Base-by-base conservation (phyloP, 2,329 filamentous ascomycete species). In the Paecilomyces sp. region DNA sequence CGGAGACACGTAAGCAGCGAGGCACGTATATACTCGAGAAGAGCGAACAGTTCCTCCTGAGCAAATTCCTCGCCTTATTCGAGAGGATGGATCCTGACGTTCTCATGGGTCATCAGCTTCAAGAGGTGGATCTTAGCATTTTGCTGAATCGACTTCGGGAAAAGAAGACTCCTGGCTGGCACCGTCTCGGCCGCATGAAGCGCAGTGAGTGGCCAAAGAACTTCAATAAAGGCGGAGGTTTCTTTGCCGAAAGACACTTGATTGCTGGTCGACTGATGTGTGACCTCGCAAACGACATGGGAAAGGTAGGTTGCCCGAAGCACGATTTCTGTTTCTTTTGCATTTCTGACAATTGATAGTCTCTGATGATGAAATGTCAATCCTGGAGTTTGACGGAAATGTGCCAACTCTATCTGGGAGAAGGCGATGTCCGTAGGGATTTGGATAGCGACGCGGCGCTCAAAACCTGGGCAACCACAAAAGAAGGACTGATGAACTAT, bases 381-480 rank as follows among this genome's bases (percentile, higher is more conserved):
- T 96, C 92, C 2, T 99, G 94, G 94, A 96, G 90, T 74, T 81
- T 99, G 74, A 95, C 93, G 1, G 94, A 99, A 75, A 99, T 99
- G 92, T 96, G 92, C 73, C 90, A 88, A 64, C 83, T 97, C 15
- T 96, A 97, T 65, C 86, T 99, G 4, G 83, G 86, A 33, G 85
- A 85, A 28, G 85, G 85, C 59, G 88, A 88, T 70, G 81, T 81
- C 51, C 88, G 94, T 51, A 85, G 88, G 58, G 94, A 99, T 41
- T 78, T 99, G 33, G 93, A 99, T 72, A 93, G 90, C 66, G 94
- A 97, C 66, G 86, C 81, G 57, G 92, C 91, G 3, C 79, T 99
- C 60, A 92, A 90, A 72, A 90, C 89, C 22, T 96, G 91, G 92
- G 91, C 90, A 2, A 85, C 84, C 4, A 89, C 90, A 47, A 90